Evolutionary conservation across 768 basidiomycete species (phyloP).

Genomic region (Hygrophoropsis aurantiaca): DNA sequence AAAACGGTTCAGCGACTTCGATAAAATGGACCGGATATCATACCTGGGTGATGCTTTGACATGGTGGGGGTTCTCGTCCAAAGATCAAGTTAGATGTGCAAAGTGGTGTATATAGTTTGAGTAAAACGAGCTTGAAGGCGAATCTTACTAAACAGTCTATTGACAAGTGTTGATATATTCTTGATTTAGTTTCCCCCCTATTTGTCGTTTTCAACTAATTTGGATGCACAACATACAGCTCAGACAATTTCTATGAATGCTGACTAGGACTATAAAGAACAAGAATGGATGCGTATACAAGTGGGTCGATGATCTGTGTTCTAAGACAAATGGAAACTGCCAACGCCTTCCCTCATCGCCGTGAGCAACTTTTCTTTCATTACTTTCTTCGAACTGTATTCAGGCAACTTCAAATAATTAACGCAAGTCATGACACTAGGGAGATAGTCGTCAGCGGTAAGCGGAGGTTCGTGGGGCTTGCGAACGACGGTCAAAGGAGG

Average conservation of each 20-base stretch:
- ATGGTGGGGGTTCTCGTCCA: no score
- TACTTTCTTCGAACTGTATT: conserved; percentile 85
- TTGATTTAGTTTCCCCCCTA: no score
- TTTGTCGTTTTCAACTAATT: no score
- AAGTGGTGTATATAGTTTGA: no score
- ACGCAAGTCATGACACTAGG: conserved; percentile 99
- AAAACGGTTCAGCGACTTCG: neutral
- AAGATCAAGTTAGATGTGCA: no score
- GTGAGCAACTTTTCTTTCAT: conserved; percentile 80
- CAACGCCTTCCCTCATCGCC: conserved; percentile 92
- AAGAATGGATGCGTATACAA: conserved; percentile 18
- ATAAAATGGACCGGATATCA: conserved; percentile 1
- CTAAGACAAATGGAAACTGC: conserved; percentile 96
- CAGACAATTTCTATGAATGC: no score
- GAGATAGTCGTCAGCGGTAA: conserved; percentile 90
- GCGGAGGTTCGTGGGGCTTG: conserved; percentile 90
- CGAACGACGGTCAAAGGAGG: conserved; percentile 95
- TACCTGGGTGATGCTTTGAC: conserved; percentile 93
- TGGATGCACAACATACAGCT: no score
- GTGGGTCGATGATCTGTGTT: conserved; percentile 18
- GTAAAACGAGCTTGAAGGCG: no score
- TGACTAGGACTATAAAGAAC: conserved; percentile 7
- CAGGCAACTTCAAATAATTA: conserved; percentile 93
- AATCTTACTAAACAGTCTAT: no score
- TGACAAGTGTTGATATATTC: no score